Conservation (phyloP, 306 rosid genomes). For the Hylodesmum podocarpum region DNA sequence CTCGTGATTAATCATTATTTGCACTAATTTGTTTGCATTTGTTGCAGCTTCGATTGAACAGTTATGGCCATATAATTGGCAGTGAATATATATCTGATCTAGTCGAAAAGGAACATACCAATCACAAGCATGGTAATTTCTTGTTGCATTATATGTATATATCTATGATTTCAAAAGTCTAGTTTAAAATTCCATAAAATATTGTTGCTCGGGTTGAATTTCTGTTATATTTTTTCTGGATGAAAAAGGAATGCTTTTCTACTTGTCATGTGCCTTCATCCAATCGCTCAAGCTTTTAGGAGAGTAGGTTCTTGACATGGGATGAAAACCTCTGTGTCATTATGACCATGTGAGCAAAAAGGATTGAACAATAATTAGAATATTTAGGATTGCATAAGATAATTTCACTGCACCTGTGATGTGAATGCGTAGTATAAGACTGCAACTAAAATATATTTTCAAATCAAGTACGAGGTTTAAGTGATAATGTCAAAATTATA, state of each 20-base stretch:
- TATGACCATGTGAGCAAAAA: background rate
- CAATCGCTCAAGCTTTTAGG: background rate
- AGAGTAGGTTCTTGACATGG: background rate
- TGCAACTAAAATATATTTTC: too few species aligned
- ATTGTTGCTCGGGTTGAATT: background rate
- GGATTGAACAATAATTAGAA: too few species aligned
- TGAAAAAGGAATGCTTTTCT: slow-evolving; percentile 10
- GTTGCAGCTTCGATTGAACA: slow-evolving; percentile 88
- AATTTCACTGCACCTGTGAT: too few species aligned
- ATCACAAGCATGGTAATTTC: slow-evolving; percentile 68
- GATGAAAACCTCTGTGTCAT: background rate
- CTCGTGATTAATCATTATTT: background rate
- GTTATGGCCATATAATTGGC: slow-evolving; percentile 79
- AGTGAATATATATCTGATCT: slow-evolving; percentile 95
- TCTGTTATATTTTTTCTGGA: background rate
- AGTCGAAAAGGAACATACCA: slow-evolving; percentile 77
- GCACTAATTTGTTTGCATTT: slow-evolving; percentile 12
- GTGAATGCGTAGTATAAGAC: too few species aligned
- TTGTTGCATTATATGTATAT: slow-evolving; percentile 18
- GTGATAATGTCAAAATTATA: too few species aligned
- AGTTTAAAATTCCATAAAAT: background rate
- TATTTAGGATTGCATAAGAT: too few species aligned
- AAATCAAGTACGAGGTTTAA: too few species aligned
- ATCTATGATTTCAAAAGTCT: background rate
- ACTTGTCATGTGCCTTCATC: background rate